phyloP scores from a whole-genome alignment of 2,329 filamentous ascomycete species.

The Xenosphaeropsis pyriputrescens region DNA sequence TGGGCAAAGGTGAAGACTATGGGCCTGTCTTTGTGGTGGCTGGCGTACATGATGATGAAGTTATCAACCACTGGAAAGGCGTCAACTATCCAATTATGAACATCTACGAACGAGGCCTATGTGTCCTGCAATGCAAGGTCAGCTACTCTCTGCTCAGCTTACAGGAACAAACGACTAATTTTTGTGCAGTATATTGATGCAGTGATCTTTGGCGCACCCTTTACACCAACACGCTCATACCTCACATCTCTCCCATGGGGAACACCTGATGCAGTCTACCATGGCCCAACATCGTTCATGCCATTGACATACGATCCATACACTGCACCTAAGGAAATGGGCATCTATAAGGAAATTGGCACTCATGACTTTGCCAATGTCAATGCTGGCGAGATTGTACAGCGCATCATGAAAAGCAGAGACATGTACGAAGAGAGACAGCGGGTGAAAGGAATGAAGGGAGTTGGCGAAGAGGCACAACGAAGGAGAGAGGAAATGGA shows the following conservation, averaged over 20 bases:
- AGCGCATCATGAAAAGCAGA: slow-evolving; percentile 74
- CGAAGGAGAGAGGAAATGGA: too few species aligned
- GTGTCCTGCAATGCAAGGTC: slow-evolving; percentile 87
- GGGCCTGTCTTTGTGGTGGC: slow-evolving; percentile 77
- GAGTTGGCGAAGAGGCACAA: slow-evolving; percentile 52
- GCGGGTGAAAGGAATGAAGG: slow-evolving; percentile 78
- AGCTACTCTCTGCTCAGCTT: slow-evolving; percentile 12
- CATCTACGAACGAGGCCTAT: slow-evolving; percentile 89
- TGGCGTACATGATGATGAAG: slow-evolving; percentile 85
- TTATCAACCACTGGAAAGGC: slow-evolving; percentile 94
- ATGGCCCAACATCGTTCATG: slow-evolving; percentile 79
- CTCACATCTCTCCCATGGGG: slow-evolving; percentile 61
- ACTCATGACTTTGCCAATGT: slow-evolving; percentile 71
- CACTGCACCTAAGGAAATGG: slow-evolving; percentile 62
- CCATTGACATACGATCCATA: slow-evolving; percentile 64
- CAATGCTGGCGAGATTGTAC: slow-evolving; percentile 85
- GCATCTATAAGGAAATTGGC: slow-evolving; percentile 69
- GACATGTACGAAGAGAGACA: slow-evolving; percentile 86
- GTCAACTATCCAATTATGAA: slow-evolving; percentile 99
- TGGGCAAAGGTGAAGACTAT: slow-evolving; percentile 56
- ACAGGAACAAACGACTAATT: slow-evolving; percentile 2
- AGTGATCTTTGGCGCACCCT: slow-evolving; percentile 81
- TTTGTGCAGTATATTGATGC: slow-evolving; percentile 61
- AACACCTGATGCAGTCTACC: slow-evolving; percentile 70
- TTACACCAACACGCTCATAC: slow-evolving; percentile 68